phyloP scores from a whole-genome alignment of 148 eudicot species.

The Drosera capensis region DNA sequence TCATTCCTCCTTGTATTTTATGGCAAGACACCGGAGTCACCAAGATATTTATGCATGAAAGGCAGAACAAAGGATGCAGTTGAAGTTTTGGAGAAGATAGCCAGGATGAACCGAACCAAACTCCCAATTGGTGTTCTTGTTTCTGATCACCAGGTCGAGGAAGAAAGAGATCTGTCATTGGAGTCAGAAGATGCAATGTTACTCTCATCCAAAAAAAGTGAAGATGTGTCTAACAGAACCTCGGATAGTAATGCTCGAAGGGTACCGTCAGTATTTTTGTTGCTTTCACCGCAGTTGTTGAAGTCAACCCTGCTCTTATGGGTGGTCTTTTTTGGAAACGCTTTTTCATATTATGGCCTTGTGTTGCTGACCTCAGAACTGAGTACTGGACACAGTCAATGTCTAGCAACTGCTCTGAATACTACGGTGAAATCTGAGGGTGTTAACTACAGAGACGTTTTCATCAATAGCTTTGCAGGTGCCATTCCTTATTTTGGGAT shows the following conservation, averaged over 20 bases:
- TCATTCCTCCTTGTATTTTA: slow-evolving; percentile 53
- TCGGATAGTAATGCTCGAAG: slow-evolving; percentile 9
- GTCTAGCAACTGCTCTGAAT: slow-evolving; percentile 16
- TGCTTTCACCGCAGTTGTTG: slow-evolving; percentile 50
- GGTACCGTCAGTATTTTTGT: slow-evolving; percentile 24
- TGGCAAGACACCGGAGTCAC: slow-evolving; percentile 61
- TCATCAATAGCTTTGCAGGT: slow-evolving; percentile 86
- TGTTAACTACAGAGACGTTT: slow-evolving; percentile 52
- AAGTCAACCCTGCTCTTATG: slow-evolving; percentile 62
- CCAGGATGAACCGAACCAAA: slow-evolving; percentile 31
- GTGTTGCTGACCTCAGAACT: slow-evolving; percentile 76
- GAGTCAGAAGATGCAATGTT: slow-evolving; percentile 62
- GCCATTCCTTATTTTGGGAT: slow-evolving; percentile 2
- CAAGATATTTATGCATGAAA: slow-evolving; percentile 60
- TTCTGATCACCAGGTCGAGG: slow-evolving; percentile 26
- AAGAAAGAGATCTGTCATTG: slow-evolving; percentile 20
- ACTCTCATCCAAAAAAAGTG: slow-evolving; percentile 21
- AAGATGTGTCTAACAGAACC: slow-evolving; percentile 6
- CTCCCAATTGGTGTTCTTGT: slow-evolving; percentile 47
- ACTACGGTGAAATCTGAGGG: slow-evolving; percentile 17
- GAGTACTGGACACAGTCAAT: slow-evolving; percentile 33
- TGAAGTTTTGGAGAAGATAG: slow-evolving; percentile 46
- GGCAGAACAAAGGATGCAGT: slow-evolving; percentile 60
- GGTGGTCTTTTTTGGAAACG: slow-evolving; percentile 73
- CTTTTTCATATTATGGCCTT: slow-evolving; percentile 84